phyloP scores from a whole-genome alignment of 2,329 filamentous ascomycete species.

The Fusarium annulatum region DNA sequence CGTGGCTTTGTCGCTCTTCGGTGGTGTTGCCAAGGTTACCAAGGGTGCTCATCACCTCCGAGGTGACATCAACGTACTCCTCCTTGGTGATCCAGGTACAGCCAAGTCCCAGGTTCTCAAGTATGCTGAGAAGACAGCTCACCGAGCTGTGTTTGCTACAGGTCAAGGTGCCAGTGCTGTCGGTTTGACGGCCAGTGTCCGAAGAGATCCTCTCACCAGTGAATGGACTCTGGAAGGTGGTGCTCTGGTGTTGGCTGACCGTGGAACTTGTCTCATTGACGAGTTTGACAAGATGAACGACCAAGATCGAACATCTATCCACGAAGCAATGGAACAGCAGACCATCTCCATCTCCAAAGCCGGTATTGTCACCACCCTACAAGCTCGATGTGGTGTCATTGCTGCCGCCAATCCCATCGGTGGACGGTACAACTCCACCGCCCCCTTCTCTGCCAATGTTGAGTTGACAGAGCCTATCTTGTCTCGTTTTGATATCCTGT shows the following conservation, averaged over 20 bases:
- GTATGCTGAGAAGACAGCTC: conserved; percentile 97
- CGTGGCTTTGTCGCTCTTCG: conserved; percentile 91
- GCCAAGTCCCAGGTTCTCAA: conserved; percentile 98
- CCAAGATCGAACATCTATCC: conserved; percentile 96
- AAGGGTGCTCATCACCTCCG: conserved; percentile 89
- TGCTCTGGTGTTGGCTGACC: conserved; percentile 92
- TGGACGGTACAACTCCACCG: conserved; percentile 94
- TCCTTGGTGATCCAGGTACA: conserved; percentile 96
- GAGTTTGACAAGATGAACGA: conserved; percentile 99
- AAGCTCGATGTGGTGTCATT: conserved; percentile 95
- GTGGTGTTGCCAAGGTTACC: conserved; percentile 91
- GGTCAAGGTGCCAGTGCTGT: conserved; percentile 97
- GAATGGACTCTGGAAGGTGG: conserved; percentile 99
- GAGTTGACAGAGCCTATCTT: conserved; percentile 97
- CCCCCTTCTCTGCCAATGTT: conserved; percentile 95
- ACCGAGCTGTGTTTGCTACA: conserved; percentile 96
- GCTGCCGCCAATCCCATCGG: conserved; percentile 97
- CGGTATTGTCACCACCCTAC: conserved; percentile 95
- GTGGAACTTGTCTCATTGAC: conserved; percentile 94
- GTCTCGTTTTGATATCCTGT: conserved; percentile 97
- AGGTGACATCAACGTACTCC: conserved; percentile 96
- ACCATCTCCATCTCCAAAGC: conserved; percentile 99
- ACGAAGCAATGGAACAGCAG: conserved; percentile 99
- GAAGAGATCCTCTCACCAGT: conserved; percentile 91
- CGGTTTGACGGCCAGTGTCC: conserved; percentile 95